Base-by-base conservation (phyloP, 805 yeast genomes). In the Brettanomyces bruxellensis region DNA sequence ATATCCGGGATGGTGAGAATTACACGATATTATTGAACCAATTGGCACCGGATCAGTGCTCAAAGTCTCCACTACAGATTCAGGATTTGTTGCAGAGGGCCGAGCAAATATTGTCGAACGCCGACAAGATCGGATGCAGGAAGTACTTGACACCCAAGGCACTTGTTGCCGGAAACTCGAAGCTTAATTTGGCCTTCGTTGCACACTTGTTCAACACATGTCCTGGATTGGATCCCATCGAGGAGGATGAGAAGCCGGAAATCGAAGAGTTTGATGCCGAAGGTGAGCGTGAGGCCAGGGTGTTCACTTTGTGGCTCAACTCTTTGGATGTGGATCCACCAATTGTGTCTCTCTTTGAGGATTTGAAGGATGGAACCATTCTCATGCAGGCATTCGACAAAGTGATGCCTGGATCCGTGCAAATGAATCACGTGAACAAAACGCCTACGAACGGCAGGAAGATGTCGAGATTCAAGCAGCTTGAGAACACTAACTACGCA, bases 221-320 rank as follows among this genome's bases (percentile, higher is more conserved):
- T 62, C 99, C 99, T 43, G 98, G 99, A 43, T 76, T 93, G 53
- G 98, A 90, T 50, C 98, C 98, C 48, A 78, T 91, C 53, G 95
- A 87, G 60, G 98, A 90, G 67, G 73, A 71, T 48, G 97, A 91
- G 65, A 84, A 81, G 57, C 86, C 93, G 28, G 98, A 90, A 62
- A 87, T 93, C 56, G 99, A 93, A 70, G 98, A 88, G 55, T 93
- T 93, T 60, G 99, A 93, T 64, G 99, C 99, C 25, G 99, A 93
- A 69, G 99, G 99, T 52, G 99, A 93, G 70, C 86, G 99, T 70
- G 99, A 93, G 70, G 99, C 99, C 3, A 79, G 99, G 66, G 99
- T 93, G 11, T 93, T 93, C 69, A 93, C 99, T 5, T 71, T 93
- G 59, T 93, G 99, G 99, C 78, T 93, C 61, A 93, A 93, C 68